Base-by-base conservation (phyloP, 176 grass and related monocot species). In the Coix lacrymajobi region DNA sequence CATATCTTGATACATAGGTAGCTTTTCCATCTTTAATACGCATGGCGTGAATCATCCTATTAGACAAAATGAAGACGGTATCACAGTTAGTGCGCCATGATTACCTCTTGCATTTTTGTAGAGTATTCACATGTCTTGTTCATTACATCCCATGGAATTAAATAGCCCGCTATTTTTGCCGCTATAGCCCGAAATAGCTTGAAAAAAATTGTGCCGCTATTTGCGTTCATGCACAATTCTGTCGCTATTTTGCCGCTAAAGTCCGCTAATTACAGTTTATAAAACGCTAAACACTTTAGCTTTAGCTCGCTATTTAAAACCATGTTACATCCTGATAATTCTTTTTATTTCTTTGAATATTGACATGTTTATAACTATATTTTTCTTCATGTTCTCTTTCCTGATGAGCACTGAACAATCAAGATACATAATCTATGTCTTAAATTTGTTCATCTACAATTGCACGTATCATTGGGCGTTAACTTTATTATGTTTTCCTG, bases 41-140 rank as follows among this genome's bases (percentile, higher is more conserved):
- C 90, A 93, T 93, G 25, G 88, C 95, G 76, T 98, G 95, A 79
- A 98, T 95, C 95, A 98, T 98, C 88, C 95, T 98, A 79, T 73
- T 62, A 44, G 36, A 78, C 73, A 34, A 33, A 41, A 83, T 26
- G 40, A 79, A 80, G n/a, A 54, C 31, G 4, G 11, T 33, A 85
- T 77, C 26, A 34, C 7, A 33, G 12, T 85, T 78, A 34, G 25
- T 29, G 34, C 16, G 78, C 54, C 52, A 57, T 24, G 3, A 60
- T 58, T 8, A 1, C n/a, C 8, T 58, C n/a, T 58, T 58, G 54
- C 10, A 58, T 58, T 56, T 54, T 49, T 49, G 15, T 19, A 8
- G 17, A 7, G 6, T 49, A 54, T 54, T 46, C 76, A 30, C 51
- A 22, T 13, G 24, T 66, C 20, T 34, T 31, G 11, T 43, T 79